Conservation (phyloP, 805 yeast species). For the Wickerhamomyces pijperi region DNA sequence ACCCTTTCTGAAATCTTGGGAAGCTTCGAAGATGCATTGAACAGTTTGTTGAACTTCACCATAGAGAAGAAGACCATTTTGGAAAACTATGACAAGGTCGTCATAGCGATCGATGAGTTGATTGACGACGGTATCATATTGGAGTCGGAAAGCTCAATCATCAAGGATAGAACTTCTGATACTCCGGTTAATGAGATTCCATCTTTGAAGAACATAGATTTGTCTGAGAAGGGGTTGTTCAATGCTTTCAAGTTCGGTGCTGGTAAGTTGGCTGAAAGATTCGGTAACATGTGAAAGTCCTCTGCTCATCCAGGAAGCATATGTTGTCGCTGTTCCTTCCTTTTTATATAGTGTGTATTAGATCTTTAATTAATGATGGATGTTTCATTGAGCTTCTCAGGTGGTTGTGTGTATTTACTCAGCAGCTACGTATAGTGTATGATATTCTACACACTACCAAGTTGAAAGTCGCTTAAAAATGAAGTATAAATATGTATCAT, state of each 20-base stretch:
- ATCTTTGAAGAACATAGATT: constrained; percentile 47
- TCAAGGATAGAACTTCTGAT: constrained; percentile 84
- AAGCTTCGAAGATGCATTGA: constrained; percentile 75
- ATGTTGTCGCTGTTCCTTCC: not conserved
- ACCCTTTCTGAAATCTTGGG: constrained; percentile 63
- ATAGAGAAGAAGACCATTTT: constrained; percentile 70
- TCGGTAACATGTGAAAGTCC: constrained; percentile 27
- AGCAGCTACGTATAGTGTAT: too few species aligned
- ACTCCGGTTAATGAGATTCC: constrained; percentile 65
- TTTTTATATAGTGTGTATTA: too few species aligned
- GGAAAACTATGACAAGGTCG: constrained; percentile 77
- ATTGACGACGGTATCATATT: constrained; percentile 88
- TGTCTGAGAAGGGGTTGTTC: constrained; percentile 65
- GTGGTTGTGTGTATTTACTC: too few species aligned
- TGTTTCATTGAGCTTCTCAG: too few species aligned
- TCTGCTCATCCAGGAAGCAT: too few species aligned
- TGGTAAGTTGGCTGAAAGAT: constrained; percentile 49
- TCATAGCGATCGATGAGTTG: constrained; percentile 83
- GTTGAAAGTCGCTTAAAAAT: too few species aligned
- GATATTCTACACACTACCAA: too few species aligned
- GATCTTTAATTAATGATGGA: too few species aligned
- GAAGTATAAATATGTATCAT: too few species aligned
- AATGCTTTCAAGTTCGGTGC: constrained; percentile 84
- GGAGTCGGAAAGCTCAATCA: constrained; percentile 79
- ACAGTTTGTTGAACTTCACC: constrained; percentile 52